Conservation (phyloP, 169 alveolate species). For the Plasmodium vivax region DNA sequence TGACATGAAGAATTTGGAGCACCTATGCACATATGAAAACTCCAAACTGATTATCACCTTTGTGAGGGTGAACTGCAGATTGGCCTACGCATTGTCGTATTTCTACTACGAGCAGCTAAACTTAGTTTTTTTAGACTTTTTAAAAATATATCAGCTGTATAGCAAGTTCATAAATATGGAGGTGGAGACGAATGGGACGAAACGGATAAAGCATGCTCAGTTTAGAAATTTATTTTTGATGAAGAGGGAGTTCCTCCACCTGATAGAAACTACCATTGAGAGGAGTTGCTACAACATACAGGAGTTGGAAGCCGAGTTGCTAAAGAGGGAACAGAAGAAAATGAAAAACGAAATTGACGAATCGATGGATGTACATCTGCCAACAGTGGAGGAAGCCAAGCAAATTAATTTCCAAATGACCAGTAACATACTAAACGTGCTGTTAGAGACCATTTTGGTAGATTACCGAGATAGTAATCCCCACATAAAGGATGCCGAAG, state of each 20-base stretch:
- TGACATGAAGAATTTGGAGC: conserved; percentile 62
- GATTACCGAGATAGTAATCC: conserved; percentile 82
- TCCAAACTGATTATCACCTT: conserved; percentile 67
- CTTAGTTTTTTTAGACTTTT: conserved; percentile 61
- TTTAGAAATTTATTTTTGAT: conserved; percentile 75
- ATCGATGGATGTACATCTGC: conserved; percentile 44
- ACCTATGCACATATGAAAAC: conserved; percentile 62
- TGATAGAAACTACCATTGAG: conserved; percentile 82
- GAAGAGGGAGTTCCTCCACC: conserved; percentile 82
- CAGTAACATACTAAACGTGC: conserved; percentile 75
- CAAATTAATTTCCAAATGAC: conserved; percentile 78
- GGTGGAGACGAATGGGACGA: conserved; percentile 81
- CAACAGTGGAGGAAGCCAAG: conserved; percentile 76
- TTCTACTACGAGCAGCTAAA: conserved; percentile 63
- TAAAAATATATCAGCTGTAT: conserved; percentile 85
- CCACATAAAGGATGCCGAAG: conserved; percentile 85
- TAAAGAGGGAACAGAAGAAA: conserved; percentile 72
- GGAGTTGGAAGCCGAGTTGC: conserved; percentile 59
- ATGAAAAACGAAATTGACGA: conserved; percentile 68
- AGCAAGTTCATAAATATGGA: conserved; percentile 81
- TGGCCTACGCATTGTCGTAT: conserved; percentile 73
- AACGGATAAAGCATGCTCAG: conserved; percentile 72
- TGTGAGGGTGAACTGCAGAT: conserved; percentile 72
- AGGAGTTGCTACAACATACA: conserved; percentile 76
- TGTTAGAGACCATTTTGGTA: conserved; percentile 77